phyloP scores from a whole-genome alignment of 306 rosid species.

The Sicyos edulis region DNA sequence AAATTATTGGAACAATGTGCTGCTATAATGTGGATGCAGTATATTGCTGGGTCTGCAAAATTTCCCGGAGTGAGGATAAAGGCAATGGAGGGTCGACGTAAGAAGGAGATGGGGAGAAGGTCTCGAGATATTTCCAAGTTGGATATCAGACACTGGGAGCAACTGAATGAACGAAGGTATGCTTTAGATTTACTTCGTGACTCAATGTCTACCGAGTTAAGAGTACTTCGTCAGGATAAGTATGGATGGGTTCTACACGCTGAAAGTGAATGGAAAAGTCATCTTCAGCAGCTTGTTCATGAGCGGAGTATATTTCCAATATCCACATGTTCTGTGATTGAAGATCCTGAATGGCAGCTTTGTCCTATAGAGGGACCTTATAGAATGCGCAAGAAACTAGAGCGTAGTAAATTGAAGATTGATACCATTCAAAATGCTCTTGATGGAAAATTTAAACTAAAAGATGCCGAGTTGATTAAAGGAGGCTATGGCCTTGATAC shows the following conservation, averaged over 20 bases:
- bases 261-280: constrained; percentile 97
- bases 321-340: constrained; percentile 43
- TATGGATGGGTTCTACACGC: constrained; percentile 99
- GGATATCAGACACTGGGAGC: constrained; percentile 90
- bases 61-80: constrained; percentile 97
- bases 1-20: constrained; percentile 93
- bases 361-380: constrained; percentile 99
- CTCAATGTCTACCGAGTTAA: constrained; percentile 88
- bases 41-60: constrained; percentile 78
- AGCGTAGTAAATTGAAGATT: constrained; percentile 68
- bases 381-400: constrained; percentile 96
- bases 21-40: constrained; percentile 93
- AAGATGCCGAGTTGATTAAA: constrained; percentile 42
- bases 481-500: constrained; percentile 42
- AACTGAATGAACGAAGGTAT: constrained; percentile 86
- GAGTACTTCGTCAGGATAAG: constrained; percentile 98
- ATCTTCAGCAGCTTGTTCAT: constrained; percentile 93
- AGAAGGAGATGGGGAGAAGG: constrained; percentile 84
- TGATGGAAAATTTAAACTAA: constrained; percentile 64
- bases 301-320: constrained; percentile 89
- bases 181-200: constrained; percentile 93
- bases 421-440: constrained; percentile 77
- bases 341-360: constrained; percentile 87
- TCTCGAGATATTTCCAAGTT: constrained; percentile 71
- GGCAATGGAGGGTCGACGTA: constrained; percentile 92